These are phyloP conservation scores for Acanthochlamys bracteata DNA, from an alignment of 106 monocot genomes.

Conservation along the genomic window DNA sequence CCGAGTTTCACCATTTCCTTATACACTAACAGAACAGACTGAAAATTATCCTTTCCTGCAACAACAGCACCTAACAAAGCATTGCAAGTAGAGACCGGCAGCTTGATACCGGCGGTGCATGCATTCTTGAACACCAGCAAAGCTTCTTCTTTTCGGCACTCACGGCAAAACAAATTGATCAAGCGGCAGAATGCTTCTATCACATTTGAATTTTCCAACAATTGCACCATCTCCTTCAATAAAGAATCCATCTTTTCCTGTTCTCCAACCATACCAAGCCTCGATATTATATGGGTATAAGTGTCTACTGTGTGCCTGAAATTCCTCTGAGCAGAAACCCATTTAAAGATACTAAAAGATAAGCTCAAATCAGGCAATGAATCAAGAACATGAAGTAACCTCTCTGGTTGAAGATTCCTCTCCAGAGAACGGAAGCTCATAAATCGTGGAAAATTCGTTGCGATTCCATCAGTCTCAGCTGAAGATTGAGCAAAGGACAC, in stretches of 20 bases:
- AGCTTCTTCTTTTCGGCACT: slow-evolving; percentile 16
- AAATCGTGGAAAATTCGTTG: slow-evolving; percentile 8
- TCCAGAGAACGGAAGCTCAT: slow-evolving; percentile 14
- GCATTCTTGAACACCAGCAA: slow-evolving; percentile 34
- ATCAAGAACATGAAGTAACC: slow-evolving; percentile 16
- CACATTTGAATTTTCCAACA: slow-evolving; percentile 7
- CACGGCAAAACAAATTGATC: slow-evolving; percentile 22
- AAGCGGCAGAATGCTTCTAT: slow-evolving; percentile 13
- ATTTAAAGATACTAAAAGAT: slow-evolving; percentile 19
- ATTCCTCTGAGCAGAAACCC: slow-evolving; percentile 31
- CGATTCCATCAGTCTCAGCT: not conserved
- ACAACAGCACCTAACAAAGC: slow-evolving; percentile 22
- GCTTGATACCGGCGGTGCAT: slow-evolving; percentile 7
- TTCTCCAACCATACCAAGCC: slow-evolving; percentile 21
- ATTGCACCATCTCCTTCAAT: slow-evolving; percentile 47
- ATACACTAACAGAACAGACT: slow-evolving; percentile 46
- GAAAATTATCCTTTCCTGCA: slow-evolving; percentile 15
- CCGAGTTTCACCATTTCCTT: slow-evolving; percentile 73
- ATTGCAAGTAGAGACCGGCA: slow-evolving; percentile 36
- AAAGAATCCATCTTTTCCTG: slow-evolving; percentile 21
- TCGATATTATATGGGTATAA: slow-evolving; percentile 14
- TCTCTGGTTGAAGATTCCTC: slow-evolving; percentile 24
- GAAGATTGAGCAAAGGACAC: not conserved
- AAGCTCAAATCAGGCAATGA: slow-evolving; percentile 16
- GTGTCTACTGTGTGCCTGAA: slow-evolving; percentile 18